phyloP scores from a whole-genome alignment of 768 basidiomycete species.

The Boletellus sp. region DNA sequence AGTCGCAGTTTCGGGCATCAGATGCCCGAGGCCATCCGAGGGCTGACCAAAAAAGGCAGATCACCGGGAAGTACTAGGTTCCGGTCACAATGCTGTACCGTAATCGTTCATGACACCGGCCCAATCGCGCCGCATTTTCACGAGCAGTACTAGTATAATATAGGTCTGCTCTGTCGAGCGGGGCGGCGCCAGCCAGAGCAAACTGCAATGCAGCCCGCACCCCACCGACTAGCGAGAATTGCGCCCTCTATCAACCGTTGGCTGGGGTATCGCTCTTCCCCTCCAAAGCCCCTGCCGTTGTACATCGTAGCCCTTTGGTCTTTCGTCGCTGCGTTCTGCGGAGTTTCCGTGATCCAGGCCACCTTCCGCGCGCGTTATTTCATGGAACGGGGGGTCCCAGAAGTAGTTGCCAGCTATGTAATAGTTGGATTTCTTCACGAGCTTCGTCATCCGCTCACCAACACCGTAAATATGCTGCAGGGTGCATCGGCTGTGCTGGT shows the following conservation, averaged over 20 bases:
- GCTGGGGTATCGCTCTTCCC: slow-evolving; percentile 11
- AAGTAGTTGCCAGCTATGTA: slow-evolving; percentile 22
- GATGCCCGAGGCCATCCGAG: too few species aligned
- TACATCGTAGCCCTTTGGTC: slow-evolving; percentile 37
- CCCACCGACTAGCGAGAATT: background rate
- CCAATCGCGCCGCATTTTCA: too few species aligned
- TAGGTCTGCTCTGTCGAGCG: too few species aligned
- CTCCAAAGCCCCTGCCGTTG: slow-evolving; percentile 4
- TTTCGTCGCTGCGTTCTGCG: slow-evolving; percentile 49
- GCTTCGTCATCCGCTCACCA: background rate
- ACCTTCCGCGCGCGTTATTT: slow-evolving; percentile 50
- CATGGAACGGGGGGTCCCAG: slow-evolving; percentile 38
- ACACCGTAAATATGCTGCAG: slow-evolving; percentile 27
- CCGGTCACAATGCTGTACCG: too few species aligned
- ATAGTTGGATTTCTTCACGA: slow-evolving; percentile 1
- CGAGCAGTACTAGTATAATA: too few species aligned
- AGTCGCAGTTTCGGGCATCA: too few species aligned
- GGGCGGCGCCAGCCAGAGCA: background rate
- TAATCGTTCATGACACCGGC: too few species aligned
- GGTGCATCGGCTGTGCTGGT: slow-evolving; percentile 54
- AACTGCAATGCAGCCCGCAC: background rate
- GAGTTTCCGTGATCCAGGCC: slow-evolving; percentile 47
- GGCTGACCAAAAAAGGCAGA: too few species aligned
- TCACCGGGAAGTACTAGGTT: too few species aligned
- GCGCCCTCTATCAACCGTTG: slow-evolving; percentile 6